A percentile compares a stretch with the other conserved stretches of the same genome.
Conservation (phyloP, 2,329 filamentous ascomycete species). For the Fusarium metavorans region DNA sequence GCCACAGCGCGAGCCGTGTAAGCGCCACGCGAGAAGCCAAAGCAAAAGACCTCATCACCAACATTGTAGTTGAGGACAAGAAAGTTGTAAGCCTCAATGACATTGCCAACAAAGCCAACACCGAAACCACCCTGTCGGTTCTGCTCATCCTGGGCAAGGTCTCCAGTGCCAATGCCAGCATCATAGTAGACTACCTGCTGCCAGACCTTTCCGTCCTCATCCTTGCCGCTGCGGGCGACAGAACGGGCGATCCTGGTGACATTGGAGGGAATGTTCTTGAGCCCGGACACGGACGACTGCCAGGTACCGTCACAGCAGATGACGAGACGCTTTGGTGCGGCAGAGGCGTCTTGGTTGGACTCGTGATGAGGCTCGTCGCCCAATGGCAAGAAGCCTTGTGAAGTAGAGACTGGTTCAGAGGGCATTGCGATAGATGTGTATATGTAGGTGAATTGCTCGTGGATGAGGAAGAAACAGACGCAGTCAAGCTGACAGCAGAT, state of each 20-base stretch:
- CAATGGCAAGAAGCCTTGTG: constrained; percentile 27
- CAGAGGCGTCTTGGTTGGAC: constrained; percentile 12
- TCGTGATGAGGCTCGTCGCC: constrained; percentile 32
- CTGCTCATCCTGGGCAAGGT: constrained; percentile 27
- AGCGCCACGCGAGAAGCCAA: constrained; percentile 53
- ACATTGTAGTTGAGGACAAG: constrained; percentile 50
- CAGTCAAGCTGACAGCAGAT: background rate
- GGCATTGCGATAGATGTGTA: constrained; percentile 18
- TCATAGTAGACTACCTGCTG: constrained; percentile 55
- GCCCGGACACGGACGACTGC: constrained; percentile 45
- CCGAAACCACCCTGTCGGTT: constrained; percentile 42
- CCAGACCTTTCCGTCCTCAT: constrained; percentile 45
- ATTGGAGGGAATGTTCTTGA: constrained; percentile 47
- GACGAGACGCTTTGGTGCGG: constrained; percentile 43
- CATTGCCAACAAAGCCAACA: constrained; percentile 45
- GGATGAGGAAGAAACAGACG: background rate
- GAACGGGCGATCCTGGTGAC: constrained; percentile 50
- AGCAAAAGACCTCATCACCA: constrained; percentile 49
- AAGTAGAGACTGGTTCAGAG: constrained; percentile 13
- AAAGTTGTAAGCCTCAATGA: constrained; percentile 53
- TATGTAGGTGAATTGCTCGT: background rate
- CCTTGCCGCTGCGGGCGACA: constrained; percentile 39
- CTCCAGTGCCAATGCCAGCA: constrained; percentile 48
- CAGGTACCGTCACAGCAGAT: constrained; percentile 55
- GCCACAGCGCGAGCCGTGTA: constrained; percentile 53